Conservation (phyloP, 331 rosid species). For the Phaseolus coccineus region DNA sequence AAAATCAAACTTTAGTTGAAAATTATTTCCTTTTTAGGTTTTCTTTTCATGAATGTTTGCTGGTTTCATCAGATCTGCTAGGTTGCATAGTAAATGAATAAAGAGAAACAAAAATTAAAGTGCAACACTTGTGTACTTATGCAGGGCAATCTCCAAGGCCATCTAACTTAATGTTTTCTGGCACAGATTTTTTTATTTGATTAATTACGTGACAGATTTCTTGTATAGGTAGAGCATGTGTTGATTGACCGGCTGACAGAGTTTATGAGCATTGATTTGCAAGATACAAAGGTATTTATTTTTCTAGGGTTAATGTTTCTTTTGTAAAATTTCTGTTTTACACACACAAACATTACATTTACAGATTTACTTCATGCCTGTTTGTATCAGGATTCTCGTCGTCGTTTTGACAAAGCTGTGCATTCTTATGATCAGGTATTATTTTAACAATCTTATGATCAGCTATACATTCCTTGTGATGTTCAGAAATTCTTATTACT, state of each 20-base stretch:
- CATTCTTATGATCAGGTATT: constrained; percentile 92
- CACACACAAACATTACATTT: not conserved
- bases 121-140: constrained; percentile 1
- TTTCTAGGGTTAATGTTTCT: constrained; percentile 31
- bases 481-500: constrained; percentile 33
- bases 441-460: not conserved
- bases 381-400: constrained; percentile 77
- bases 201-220: constrained; percentile 41
- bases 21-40: constrained; percentile 11
- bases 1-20: constrained; percentile 21
- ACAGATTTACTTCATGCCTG: constrained; percentile 22
- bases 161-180: constrained; percentile 27
- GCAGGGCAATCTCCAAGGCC: constrained; percentile 26
- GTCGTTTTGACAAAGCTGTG: constrained; percentile 77
- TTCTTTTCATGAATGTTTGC: constrained; percentile 10
- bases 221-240: constrained; percentile 92
- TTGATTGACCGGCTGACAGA: constrained; percentile 78
- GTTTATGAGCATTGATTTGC: constrained; percentile 83
- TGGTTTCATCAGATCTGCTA: constrained; percentile 13
- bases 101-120: constrained; percentile 13
- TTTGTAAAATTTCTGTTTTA: not conserved
- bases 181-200: constrained; percentile 30
- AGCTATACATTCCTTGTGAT: constrained; percentile 10
- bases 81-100: constrained; percentile 22
- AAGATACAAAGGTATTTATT: constrained; percentile 71